Conservation (phyloP, 225 moss, liverwort and hornwort genomes). For the Polytrichum formosum region DNA sequence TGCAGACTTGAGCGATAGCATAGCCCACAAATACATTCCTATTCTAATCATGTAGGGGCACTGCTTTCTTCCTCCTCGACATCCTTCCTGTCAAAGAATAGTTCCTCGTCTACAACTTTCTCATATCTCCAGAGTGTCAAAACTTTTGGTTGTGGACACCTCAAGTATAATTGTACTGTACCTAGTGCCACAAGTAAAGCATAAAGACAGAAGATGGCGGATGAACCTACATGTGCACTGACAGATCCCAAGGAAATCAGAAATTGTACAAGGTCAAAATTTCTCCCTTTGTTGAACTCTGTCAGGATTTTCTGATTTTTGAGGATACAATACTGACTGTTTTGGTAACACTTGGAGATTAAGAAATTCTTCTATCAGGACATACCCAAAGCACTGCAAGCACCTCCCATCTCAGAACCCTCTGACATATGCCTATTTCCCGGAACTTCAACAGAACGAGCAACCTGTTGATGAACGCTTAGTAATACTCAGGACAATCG, state of each 20-base stretch:
- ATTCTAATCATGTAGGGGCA: too few species aligned
- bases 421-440: constrained; percentile 2
- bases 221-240: not conserved
- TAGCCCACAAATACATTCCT: too few species aligned
- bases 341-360: not conserved
- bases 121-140: too few species aligned
- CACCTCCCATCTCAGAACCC: not conserved
- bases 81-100: too few species aligned
- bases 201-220: too few species aligned
- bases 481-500: not conserved
- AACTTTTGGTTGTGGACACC: too few species aligned
- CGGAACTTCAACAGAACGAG: not conserved
- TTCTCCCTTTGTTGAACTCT: not conserved
- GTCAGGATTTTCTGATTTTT: not conserved
- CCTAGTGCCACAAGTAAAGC: too few species aligned
- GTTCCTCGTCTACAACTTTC: too few species aligned
- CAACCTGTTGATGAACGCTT: constrained; percentile 2
- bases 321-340: constrained; percentile 8
- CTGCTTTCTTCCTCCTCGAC: too few species aligned
- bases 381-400: not conserved
- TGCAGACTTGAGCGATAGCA: too few species aligned
- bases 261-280: not conserved
- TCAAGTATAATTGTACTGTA: too few species aligned
- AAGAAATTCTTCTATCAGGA: not conserved
- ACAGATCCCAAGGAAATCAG: not conserved